A percentile compares a stretch with the other conserved stretches of the same genome.
phyloP scores from a whole-genome alignment of 495 filamentous ascomycete genomes.

The Neurospora sp. region DNA sequence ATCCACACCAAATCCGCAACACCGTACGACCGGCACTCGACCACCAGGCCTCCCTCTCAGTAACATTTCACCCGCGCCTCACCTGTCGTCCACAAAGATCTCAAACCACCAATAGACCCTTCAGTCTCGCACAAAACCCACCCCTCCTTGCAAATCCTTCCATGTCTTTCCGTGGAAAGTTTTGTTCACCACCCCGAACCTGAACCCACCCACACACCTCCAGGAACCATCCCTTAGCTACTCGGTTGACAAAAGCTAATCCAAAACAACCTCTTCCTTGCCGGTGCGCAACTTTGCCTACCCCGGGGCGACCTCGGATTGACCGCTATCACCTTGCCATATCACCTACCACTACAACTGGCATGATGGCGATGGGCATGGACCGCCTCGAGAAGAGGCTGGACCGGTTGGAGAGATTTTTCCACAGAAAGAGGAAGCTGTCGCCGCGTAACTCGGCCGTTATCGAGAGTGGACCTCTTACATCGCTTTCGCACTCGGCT shows the following conservation, averaged over 20 bases:
- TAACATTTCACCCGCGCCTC: neutral
- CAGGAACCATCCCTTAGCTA: neutral
- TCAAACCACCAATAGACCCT: constrained; percentile 5
- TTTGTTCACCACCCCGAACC: neutral
- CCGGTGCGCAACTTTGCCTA: neutral
- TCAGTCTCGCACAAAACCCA: neutral
- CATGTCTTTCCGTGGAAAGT: neutral
- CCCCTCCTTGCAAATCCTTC: neutral
- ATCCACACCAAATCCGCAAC: neutral
- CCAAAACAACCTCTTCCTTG: neutral
- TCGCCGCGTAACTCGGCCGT: neutral
- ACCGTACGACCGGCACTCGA: neutral
- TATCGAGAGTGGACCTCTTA: neutral
- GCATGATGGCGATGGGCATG: constrained; percentile 14
- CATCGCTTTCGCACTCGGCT: neutral
- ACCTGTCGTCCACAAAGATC: constrained; percentile 5
- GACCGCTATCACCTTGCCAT: neutral
- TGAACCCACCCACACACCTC: neutral
- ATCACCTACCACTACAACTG: neutral
- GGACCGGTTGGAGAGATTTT: constrained; percentile 23
- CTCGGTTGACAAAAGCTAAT: neutral
- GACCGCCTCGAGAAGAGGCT: constrained; percentile 14
- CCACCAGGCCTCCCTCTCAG: neutral
- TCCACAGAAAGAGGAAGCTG: constrained; percentile 17
- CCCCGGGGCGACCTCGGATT: neutral